phyloP scores from a whole-genome alignment of 345 rosid genomes.

The Corchorus olitorius region DNA sequence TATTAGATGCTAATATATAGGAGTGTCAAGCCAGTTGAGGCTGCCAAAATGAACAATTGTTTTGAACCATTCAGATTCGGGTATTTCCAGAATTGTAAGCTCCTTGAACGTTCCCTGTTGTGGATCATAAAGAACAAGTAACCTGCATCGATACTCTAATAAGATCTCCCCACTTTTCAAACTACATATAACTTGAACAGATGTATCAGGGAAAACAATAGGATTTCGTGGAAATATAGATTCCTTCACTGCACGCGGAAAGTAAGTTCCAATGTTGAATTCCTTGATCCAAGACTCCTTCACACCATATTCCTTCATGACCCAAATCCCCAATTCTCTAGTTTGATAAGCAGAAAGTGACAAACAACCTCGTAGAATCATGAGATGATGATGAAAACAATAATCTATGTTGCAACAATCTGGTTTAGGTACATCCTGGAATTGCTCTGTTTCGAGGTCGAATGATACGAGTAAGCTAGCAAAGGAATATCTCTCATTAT shows the following conservation, averaged over 20 bases:
- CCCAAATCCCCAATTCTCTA: slow-evolving; percentile 74
- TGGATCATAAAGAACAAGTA: slow-evolving; percentile 68
- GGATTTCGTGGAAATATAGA: not conserved
- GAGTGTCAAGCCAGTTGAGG: slow-evolving; percentile 24
- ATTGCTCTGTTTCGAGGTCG: slow-evolving; percentile 70
- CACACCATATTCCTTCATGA: slow-evolving; percentile 63
- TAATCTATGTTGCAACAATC: slow-evolving; percentile 45
- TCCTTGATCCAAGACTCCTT: slow-evolving; percentile 72
- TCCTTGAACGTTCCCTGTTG: slow-evolving; percentile 60
- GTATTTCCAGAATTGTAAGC: slow-evolving; percentile 48
- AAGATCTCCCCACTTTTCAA: slow-evolving; percentile 68
- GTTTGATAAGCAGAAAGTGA: slow-evolving; percentile 60
- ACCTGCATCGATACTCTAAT: slow-evolving; percentile 69
- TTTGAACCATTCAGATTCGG: slow-evolving; percentile 55
- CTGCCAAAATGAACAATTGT: slow-evolving; percentile 64
- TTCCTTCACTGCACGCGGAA: slow-evolving; percentile 64
- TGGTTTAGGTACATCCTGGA: slow-evolving; percentile 71
- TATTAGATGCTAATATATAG: no score
- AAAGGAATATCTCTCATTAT: no score
- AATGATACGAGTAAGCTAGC: slow-evolving; percentile 57
- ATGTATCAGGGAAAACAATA: slow-evolving; percentile 28
- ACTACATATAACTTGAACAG: slow-evolving; percentile 51
- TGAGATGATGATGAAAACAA: slow-evolving; percentile 52
- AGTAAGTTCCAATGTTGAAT: slow-evolving; percentile 54
- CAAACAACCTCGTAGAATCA: slow-evolving; percentile 54